These are phyloP conservation scores for Handroanthus guayacan DNA, from an alignment of 257 asterid species.

Conservation along the genomic window DNA sequence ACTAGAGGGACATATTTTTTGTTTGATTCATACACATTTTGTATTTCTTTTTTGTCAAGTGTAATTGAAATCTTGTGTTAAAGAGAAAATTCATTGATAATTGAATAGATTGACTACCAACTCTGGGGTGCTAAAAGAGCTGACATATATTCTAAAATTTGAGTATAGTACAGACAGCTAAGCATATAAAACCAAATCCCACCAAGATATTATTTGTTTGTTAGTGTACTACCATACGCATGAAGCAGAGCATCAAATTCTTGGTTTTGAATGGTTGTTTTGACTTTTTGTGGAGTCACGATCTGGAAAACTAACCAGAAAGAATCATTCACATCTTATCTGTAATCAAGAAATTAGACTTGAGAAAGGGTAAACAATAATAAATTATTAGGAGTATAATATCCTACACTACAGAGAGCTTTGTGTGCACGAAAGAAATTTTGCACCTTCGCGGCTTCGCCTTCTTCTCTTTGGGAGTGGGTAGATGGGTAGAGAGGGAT, in stretches of 20 bases:
- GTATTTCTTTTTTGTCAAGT: too few relatives aligned
- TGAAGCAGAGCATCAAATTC: neutral
- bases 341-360: conserved; percentile 32
- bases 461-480: neutral
- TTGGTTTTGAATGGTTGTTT: conserved; percentile 28
- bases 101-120: too few relatives aligned
- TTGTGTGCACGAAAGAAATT: conserved; percentile 35
- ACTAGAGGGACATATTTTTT: neutral
- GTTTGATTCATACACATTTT: conserved; percentile 27
- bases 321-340: conserved; percentile 27
- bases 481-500: neutral
- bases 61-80: too few relatives aligned
- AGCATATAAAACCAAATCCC: conserved; percentile 25
- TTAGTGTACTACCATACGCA: neutral
- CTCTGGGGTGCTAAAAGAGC: neutral
- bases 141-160: neutral
- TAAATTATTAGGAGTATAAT: neutral
- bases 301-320: conserved; percentile 34
- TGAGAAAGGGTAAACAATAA: conserved; percentile 32
- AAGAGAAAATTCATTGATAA: too few relatives aligned
- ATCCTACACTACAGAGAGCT: conserved; percentile 19
- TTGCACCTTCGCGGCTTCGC: neutral
- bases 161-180: neutral
- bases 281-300: conserved; percentile 37
- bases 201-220: neutral